Base-by-base conservation (phyloP, 2,329 filamentous ascomycete genomes). In the Fusarium ramigenum region DNA sequence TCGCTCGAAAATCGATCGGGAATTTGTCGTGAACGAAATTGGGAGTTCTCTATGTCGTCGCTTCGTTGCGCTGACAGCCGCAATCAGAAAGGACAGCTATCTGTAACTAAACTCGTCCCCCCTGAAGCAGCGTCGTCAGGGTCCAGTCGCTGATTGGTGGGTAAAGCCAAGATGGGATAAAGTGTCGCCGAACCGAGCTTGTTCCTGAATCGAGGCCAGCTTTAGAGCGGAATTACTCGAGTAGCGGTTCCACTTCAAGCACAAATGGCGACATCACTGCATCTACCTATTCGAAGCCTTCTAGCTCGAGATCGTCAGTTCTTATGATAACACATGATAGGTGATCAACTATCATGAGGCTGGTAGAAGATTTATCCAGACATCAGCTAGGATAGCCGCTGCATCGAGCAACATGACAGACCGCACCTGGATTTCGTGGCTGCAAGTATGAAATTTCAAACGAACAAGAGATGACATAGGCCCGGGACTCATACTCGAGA, bases 81-180 rank as follows among this genome's bases (percentile, higher is more conserved):
- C 69, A 77, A 63, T 64, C 69, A 65, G 74, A 78, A 77, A 78
- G 76, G 76, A 78, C 76, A 78, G 62, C 76, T 78, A 66, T 65
- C 66, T 64, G 66, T 75, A 77, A 69, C 76, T 74, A 76, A 75
- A 78, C 69, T 63, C 59, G 59, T 69, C 63, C 68, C 73, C 73
- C 73, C 61, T 61, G 58, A 75, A 52, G 72, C 53, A 59, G 69
- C 59, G 70, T 61, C 46, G 53, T 66, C 68, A 78, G 76, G 76
- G 64, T 67, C 75, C 60, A 63, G 60, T 19, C 32, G 60, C 57
- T 77, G 73, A 78, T 78, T 78, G 76, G 76, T 23, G 39, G 54
- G 14, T 18, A n/a, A 23, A 21, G 21, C 18, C 4, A 43, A 40
- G n/a, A 54, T 77, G 76, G 76, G 74, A 70, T 72, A 78, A 78